These are phyloP conservation scores for Leishmania guyanensis DNA, from an alignment of 208 protist species.

Conservation along the genomic window DNA sequence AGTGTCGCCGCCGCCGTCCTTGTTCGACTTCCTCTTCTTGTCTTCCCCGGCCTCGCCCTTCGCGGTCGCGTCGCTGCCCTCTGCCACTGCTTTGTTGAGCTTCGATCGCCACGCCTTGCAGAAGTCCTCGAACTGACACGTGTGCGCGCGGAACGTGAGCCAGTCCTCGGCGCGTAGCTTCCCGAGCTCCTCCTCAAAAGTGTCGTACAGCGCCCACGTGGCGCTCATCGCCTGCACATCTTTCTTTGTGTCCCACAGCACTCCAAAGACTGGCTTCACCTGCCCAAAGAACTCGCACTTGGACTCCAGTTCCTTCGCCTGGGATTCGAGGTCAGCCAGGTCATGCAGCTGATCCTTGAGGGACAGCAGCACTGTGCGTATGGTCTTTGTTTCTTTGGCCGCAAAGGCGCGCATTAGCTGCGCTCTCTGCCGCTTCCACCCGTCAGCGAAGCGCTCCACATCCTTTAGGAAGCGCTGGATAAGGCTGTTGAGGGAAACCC, in stretches of 20 bases:
- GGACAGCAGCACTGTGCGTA: slow-evolving; percentile 49
- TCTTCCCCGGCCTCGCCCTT: not conserved
- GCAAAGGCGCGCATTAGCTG: slow-evolving; percentile 59
- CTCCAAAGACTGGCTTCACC: slow-evolving; percentile 73
- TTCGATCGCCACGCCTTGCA: slow-evolving; percentile 79
- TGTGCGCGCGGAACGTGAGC: slow-evolving; percentile 94
- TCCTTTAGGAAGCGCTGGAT: slow-evolving; percentile 90
- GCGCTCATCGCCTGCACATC: slow-evolving; percentile 67
- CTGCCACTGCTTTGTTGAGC: slow-evolving; percentile 31
- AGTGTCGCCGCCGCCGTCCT: not conserved
- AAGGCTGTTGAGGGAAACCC: slow-evolving; percentile 79
- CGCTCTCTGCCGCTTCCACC: slow-evolving; percentile 91
- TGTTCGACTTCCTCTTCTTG: not conserved
- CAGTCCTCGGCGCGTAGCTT: slow-evolving; percentile 91
- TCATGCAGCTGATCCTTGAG: slow-evolving; percentile 88
- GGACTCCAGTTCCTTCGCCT: slow-evolving; percentile 65
- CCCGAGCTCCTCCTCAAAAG: slow-evolving; percentile 72
- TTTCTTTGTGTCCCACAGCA: slow-evolving; percentile 53
- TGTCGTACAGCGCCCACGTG: slow-evolving; percentile 90
- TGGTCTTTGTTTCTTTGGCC: slow-evolving; percentile 59
- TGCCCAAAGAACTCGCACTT: slow-evolving; percentile 95
- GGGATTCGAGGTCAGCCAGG: slow-evolving; percentile 73
- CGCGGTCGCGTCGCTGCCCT: not conserved
- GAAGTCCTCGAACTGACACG: slow-evolving; percentile 95
- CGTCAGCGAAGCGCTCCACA: slow-evolving; percentile 87